These are phyloP conservation scores for Cercospora sp. DNA, from an alignment of 2,329 filamentous ascomycete species.

Conservation along the genomic window DNA sequence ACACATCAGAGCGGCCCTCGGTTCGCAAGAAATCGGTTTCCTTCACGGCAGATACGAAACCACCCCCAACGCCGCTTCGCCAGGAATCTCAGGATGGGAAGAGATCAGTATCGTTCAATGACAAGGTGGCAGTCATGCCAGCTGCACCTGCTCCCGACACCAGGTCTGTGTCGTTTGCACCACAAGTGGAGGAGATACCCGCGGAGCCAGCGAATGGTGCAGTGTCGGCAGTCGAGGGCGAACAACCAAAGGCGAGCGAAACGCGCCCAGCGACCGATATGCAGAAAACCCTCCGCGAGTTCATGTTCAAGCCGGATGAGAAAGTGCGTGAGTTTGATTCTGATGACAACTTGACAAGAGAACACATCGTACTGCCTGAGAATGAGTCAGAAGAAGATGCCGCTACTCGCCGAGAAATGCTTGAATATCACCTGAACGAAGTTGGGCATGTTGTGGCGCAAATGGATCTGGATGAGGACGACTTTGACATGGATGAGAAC, in stretches of 20 bases:
- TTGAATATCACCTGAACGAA: constrained; percentile 84
- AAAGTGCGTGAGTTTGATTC: constrained; percentile 49
- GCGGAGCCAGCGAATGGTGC: constrained; percentile 14
- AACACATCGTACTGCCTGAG: constrained; percentile 63
- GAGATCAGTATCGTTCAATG: constrained; percentile 40
- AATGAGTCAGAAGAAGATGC: constrained; percentile 81
- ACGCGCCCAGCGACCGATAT: constrained; percentile 18
- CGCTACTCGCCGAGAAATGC: constrained; percentile 79
- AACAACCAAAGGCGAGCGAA: neutral
- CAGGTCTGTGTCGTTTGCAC: constrained; percentile 38
- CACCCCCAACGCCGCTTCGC: constrained; percentile 41
- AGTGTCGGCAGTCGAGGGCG: neutral
- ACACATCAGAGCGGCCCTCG: constrained; percentile 21
- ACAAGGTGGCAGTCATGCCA: constrained; percentile 40
- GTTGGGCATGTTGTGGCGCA: constrained; percentile 91
- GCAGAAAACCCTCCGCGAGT: constrained; percentile 34
- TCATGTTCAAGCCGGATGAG: constrained; percentile 39
- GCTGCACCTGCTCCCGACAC: constrained; percentile 38
- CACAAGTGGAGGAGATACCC: constrained; percentile 38
- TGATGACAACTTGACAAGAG: constrained; percentile 43
- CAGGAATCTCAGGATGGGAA: constrained; percentile 38
- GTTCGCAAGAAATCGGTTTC: constrained; percentile 59
- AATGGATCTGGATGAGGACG: constrained; percentile 70
- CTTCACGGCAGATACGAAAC: constrained; percentile 63
- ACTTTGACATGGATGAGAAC: constrained; percentile 54